These are phyloP conservation scores for Fusarium temperatum DNA, from an alignment of 2,329 filamentous ascomycete species.

Conservation along the genomic window DNA sequence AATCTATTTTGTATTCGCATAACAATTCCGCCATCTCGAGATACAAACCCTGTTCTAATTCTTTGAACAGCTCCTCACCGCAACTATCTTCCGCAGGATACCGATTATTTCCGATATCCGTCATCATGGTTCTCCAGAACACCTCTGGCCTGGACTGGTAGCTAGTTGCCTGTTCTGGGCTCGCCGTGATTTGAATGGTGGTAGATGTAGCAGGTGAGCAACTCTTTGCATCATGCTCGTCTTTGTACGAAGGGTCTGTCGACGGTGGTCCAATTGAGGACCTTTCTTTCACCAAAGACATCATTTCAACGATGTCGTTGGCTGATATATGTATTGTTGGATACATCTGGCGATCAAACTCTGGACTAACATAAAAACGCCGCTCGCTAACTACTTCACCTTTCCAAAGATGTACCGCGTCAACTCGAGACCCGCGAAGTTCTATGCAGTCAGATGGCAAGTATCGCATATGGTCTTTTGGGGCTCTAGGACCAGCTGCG, in stretches of 20 bases:
- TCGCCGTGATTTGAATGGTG: too few species aligned
- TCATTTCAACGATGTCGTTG: not conserved
- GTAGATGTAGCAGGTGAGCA: too few species aligned
- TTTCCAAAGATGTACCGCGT: not conserved
- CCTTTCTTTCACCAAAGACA: not conserved
- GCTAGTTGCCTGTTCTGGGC: rapidly evolving
- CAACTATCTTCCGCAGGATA: not conserved
- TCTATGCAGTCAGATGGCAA: not conserved
- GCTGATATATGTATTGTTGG: not conserved
- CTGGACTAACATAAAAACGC: too few species aligned
- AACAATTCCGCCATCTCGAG: too few species aligned
- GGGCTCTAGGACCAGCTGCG: too few species aligned
- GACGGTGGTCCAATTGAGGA: not conserved
- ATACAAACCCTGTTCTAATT: not conserved
- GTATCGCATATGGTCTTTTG: too few species aligned
- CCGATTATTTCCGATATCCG: rapidly evolving
- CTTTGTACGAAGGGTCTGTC: too few species aligned
- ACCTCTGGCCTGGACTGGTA: not conserved
- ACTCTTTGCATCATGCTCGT: too few species aligned
- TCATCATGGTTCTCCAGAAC: not conserved
- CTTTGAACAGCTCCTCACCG: not conserved
- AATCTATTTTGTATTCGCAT: rapidly evolving
- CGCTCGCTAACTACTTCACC: too few species aligned
- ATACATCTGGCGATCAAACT: too few species aligned
- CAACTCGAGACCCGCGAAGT: not conserved